Conservation (phyloP, 352 stramenopile genomes). For the Globisporangium ultimum region DNA sequence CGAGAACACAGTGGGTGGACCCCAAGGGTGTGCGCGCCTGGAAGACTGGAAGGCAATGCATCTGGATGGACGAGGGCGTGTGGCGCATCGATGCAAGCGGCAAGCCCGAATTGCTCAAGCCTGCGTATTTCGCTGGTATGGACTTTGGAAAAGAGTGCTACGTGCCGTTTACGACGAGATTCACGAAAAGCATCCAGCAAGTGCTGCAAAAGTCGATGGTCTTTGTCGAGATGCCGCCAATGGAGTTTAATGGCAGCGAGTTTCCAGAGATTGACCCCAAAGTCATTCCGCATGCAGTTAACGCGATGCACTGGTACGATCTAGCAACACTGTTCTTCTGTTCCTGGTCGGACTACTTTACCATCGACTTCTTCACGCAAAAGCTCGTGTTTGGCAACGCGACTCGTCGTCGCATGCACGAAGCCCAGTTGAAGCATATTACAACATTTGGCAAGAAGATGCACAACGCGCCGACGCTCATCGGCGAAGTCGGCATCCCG, state of each 20-base stretch:
- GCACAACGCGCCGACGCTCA: conserved; percentile 55
- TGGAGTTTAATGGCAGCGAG: conserved; percentile 61
- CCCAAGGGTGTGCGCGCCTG: conserved; percentile 57
- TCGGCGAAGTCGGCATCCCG: conserved; percentile 70
- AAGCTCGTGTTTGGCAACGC: conserved; percentile 52
- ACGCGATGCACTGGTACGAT: conserved; percentile 91
- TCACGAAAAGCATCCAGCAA: conserved; percentile 47
- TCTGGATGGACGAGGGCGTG: conserved; percentile 81
- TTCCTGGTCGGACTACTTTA: conserved; percentile 67
- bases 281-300: conserved; percentile 54
- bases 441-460: conserved; percentile 49
- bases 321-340: conserved; percentile 80
- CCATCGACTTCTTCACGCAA: conserved; percentile 66
- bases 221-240: conserved; percentile 69
- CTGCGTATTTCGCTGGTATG: conserved; percentile 66
- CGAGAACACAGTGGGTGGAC: conserved; percentile 47
- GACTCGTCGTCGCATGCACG: conserved; percentile 36
- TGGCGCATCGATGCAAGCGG: conserved; percentile 58
- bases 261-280: conserved; percentile 64
- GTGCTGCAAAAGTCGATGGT: conserved; percentile 62
- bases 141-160: conserved; percentile 83
- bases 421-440: conserved; percentile 57
- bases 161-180: conserved; percentile 70
- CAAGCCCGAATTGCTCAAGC: conserved; percentile 44
- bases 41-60: conserved; percentile 53